Conservation (phyloP, 768 basidiomycete species). For the Cystofilobasidium ferigula region DNA sequence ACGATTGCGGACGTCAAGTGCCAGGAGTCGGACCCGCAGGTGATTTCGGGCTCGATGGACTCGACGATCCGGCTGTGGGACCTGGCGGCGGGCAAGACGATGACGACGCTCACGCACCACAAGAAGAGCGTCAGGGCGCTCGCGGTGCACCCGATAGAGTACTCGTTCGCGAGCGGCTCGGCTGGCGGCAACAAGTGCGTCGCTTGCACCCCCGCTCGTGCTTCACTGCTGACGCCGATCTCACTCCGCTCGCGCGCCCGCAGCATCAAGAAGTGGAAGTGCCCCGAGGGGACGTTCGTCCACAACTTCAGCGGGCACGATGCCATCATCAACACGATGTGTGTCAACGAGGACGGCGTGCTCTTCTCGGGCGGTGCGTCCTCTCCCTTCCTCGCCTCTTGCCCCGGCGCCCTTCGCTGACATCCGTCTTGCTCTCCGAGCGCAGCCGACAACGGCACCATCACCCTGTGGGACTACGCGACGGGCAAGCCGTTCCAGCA, state of each 20-base stretch:
- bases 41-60: constrained; percentile 97
- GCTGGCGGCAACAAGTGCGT: constrained; percentile 85
- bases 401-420: background rate
- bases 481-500: constrained; percentile 93
- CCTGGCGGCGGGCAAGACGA: constrained; percentile 91
- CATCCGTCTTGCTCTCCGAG: background rate
- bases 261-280: constrained; percentile 97
- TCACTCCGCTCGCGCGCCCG: background rate
- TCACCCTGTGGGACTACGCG: constrained; percentile 88
- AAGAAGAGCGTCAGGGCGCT: constrained; percentile 94
- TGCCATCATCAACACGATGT: constrained; percentile 90
- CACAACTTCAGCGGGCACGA: constrained; percentile 95
- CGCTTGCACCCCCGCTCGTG: no score
- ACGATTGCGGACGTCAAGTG: constrained; percentile 93
- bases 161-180: constrained; percentile 87
- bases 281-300: constrained; percentile 88
- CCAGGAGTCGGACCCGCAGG: constrained; percentile 94
- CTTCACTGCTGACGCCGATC: background rate
- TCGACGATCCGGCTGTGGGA: constrained; percentile 90
- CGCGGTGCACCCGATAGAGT: constrained; percentile 91
- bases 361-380: constrained; percentile 86
- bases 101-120: constrained; percentile 95
- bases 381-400: background rate
- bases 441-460: constrained; percentile 80
- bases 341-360: constrained; percentile 89